Evolutionary conservation across 345 rosid species (phyloP), one percentile per base, ranked within the genome.

Genomic region (Theobroma cacao): DNA sequence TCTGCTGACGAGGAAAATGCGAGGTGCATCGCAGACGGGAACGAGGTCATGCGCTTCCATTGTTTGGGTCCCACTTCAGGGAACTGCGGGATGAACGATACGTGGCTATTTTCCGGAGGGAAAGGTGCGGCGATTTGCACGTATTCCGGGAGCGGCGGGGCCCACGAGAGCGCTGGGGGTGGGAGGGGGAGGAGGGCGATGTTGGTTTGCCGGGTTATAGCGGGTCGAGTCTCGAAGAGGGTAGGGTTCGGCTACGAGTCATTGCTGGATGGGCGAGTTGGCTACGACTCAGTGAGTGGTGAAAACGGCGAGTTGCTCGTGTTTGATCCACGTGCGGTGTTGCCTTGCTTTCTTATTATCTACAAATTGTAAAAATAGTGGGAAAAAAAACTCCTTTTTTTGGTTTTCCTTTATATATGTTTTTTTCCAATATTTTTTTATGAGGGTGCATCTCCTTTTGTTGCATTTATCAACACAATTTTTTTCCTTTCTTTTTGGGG

Each of bases 271-370:
- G 75, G 80, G 1, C 79, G 86, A 43, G 86, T 84, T 36, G 91
- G 94, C 86, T 92, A 77, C 75, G 99, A 96, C 87, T 92, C 99
- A 81, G 92, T 96, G 86, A 87, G 95, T 77, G 92, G 97, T 74
- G 92, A 80, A 4, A 87, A 85, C 61, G 98, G 93, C 85, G 97
- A 96, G 92, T 80, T 94, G 81, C 83, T 92, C 17, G 98, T 94
- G 77, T 91, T 92, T 33, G 98, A 96, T 77, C 75, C 90, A 34
- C 94, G 97, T 76, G 99, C 98, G 5, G 94, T 96, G 58, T 81
- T 96, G 80, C 99, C 98, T 62, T 96, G 99, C 84, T 96, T 96
- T 82, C 95, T 96, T 63, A 90, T 96, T 36, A 90, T 94, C 88
- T 96, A 96, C 77, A 91, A 86, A 59, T 77, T 94, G 95, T 96